These are phyloP conservation scores for Hyaloscypha bicolor DNA, from an alignment of 495 filamentous ascomycete species.

Conservation along the genomic window DNA sequence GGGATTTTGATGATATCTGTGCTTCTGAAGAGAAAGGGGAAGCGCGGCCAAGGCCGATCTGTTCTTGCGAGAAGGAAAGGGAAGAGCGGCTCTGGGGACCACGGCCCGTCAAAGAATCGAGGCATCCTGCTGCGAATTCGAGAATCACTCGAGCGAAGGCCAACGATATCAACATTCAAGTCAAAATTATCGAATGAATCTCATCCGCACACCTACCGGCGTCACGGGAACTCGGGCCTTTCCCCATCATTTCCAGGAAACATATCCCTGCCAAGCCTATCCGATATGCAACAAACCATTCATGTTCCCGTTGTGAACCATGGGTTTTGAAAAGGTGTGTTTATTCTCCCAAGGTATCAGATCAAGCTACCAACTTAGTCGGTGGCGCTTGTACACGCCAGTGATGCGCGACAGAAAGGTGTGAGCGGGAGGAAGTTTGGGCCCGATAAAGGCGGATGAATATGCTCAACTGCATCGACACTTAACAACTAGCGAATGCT, in stretches of 20 bases:
- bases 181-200: slow-evolving; percentile 22
- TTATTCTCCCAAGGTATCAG: neutral
- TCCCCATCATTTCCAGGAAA: neutral
- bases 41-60: slow-evolving; percentile 23
- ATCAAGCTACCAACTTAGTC: neutral
- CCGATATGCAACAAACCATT: neutral
- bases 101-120: slow-evolving; percentile 3
- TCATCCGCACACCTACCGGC: neutral
- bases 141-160: neutral
- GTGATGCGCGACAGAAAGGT: neutral
- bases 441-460: neutral
- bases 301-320: neutral
- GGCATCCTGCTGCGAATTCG: neutral
- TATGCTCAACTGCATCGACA: neutral
- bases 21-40: neutral
- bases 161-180: slow-evolving; percentile 19
- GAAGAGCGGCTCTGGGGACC: slow-evolving; percentile 30
- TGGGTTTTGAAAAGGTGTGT: neutral
- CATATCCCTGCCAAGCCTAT: neutral
- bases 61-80: slow-evolving; percentile 31
- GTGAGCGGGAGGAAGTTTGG: neutral
- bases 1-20: slow-evolving; percentile 14
- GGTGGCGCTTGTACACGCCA: neutral
- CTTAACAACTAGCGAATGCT: too few species aligned
- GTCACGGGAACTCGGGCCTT: neutral